Conservation (phyloP, 441 rosid species). For the Brassica balearica region DNA sequence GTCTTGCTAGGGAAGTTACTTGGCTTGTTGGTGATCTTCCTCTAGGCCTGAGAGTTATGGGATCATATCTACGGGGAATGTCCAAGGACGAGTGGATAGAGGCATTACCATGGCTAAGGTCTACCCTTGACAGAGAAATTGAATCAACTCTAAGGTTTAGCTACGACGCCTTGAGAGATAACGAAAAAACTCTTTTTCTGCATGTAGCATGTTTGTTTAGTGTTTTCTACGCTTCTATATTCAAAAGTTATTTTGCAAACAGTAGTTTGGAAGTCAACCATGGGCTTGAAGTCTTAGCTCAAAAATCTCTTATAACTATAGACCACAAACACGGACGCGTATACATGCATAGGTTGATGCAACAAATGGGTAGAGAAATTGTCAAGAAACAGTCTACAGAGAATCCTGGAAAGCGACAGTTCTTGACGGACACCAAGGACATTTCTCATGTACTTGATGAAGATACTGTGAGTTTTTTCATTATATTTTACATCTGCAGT, state of each 20-base stretch:
- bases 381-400: conserved; percentile 37
- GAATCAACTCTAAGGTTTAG: conserved; percentile 34
- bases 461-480: background rate
- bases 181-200: conserved; percentile 40
- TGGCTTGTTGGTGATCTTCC: conserved; percentile 32
- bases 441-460: conserved; percentile 1
- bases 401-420: conserved; percentile 42
- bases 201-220: conserved; percentile 45
- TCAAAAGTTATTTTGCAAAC: background rate
- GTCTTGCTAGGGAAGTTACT: background rate
- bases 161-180: conserved; percentile 36
- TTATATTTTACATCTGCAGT: background rate
- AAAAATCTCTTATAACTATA: conserved; percentile 19
- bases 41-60: conserved; percentile 42
- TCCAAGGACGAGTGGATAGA: conserved; percentile 13
- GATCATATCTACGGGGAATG: conserved; percentile 29
- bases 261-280: conserved; percentile 7
- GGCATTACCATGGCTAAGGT: conserved; percentile 19
- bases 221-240: background rate
- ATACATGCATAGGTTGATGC: conserved; percentile 26
- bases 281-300: conserved; percentile 33
- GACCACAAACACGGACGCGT: background rate
- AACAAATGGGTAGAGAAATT: conserved; percentile 55
- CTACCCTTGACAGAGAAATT: background rate
- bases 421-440: conserved; percentile 39